A percentile compares a stretch with the other conserved stretches of the same genome.
phyloP scores from a whole-genome alignment of 179 eudicot genomes.

The Carnegiea gigantea region DNA sequence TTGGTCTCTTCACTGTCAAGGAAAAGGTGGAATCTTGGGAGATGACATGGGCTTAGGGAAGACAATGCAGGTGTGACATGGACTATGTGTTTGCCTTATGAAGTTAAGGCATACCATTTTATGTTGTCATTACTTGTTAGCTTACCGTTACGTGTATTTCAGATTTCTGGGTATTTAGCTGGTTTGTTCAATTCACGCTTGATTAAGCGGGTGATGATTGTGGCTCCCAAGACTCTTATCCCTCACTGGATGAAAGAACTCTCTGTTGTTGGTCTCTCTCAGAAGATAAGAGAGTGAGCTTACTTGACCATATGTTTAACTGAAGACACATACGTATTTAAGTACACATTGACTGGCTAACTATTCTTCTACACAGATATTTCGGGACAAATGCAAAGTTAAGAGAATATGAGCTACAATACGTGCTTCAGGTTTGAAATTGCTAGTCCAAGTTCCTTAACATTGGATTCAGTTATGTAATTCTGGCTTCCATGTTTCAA shows the following conservation, averaged over 20 bases:
- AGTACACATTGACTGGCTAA: background rate
- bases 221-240: conserved; percentile 91
- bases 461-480: background rate
- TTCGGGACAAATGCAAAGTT: conserved; percentile 65
- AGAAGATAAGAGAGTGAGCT: conserved; percentile 80
- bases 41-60: conserved; percentile 99
- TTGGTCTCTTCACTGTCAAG: conserved; percentile 92
- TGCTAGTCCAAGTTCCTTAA: background rate
- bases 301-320: conserved; percentile 21
- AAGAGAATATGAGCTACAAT: conserved; percentile 89
- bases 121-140: background rate
- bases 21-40: conserved; percentile 94
- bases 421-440: conserved; percentile 71
- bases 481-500: background rate
- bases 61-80: conserved; percentile 87
- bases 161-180: conserved; percentile 87
- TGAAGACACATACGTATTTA: background rate
- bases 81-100: background rate
- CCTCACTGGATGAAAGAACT: conserved; percentile 98
- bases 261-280: conserved; percentile 72
- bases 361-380: conserved; percentile 50
- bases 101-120: background rate
- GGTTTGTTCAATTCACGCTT: conserved; percentile 75
- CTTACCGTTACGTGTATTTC: conserved; percentile 22
- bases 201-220: conserved; percentile 73